Conservation (phyloP, 2,329 filamentous ascomycete species). For the Leptographium galeiforme region DNA sequence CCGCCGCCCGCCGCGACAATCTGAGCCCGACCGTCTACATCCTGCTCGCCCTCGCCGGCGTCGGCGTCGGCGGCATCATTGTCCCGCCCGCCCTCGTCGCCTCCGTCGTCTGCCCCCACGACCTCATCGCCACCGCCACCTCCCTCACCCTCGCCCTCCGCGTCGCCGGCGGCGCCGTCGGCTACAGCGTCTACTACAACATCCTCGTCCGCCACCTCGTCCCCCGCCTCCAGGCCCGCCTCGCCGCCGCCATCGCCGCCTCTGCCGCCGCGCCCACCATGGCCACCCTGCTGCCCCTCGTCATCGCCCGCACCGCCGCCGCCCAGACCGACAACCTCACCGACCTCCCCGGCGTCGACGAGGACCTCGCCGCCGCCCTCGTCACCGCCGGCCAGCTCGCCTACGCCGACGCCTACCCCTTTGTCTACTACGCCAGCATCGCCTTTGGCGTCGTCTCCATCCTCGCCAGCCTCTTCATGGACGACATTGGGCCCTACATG, state of each 20-base stretch:
- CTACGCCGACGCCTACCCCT: constrained; percentile 44
- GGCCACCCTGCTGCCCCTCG: constrained; percentile 12
- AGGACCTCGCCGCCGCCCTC: constrained; percentile 22
- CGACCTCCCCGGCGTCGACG: constrained; percentile 36
- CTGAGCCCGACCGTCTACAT: constrained; percentile 35
- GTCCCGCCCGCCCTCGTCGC: constrained; percentile 55
- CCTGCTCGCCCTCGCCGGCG: constrained; percentile 44
- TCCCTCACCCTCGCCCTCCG: constrained; percentile 57
- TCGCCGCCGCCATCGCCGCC: constrained; percentile 36
- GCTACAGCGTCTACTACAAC: constrained; percentile 46
- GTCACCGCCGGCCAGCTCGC: constrained; percentile 41
- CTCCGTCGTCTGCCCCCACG: constrained; percentile 56
- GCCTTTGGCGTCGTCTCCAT: constrained; percentile 43
- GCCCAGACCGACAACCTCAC: constrained; percentile 35
- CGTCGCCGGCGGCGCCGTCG: constrained; percentile 52
- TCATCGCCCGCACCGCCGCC: constrained; percentile 39
- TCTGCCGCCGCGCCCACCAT: neutral
- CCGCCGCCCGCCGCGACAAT: constrained; percentile 36
- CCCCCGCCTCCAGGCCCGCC: constrained; percentile 28
- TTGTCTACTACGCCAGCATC: constrained; percentile 49
- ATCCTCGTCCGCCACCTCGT: constrained; percentile 35
- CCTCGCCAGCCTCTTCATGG: constrained; percentile 43
- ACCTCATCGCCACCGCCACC: constrained; percentile 56
- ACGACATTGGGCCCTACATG: constrained; percentile 44
- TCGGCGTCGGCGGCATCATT: constrained; percentile 55